phyloP scores from a whole-genome alignment of 768 basidiomycete genomes.

The Termitomyces titanicus region DNA sequence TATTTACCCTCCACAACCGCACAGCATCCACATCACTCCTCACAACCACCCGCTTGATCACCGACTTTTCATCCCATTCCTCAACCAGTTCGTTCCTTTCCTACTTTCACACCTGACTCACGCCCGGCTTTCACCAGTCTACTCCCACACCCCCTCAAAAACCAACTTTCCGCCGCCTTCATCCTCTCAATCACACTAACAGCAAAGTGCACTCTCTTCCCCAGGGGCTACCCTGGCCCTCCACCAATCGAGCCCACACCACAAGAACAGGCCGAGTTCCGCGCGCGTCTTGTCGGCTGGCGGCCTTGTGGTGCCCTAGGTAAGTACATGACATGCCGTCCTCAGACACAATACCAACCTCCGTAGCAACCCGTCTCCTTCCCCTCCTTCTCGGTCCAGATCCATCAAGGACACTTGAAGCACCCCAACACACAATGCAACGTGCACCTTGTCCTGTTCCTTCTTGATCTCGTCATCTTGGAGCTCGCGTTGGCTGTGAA shows the following conservation, averaged over 20 bases:
- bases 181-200: conserved; percentile 51
- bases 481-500: conserved; percentile 45
- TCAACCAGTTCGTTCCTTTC: conserved; percentile 47
- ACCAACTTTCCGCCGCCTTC: conserved; percentile 45
- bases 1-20: conserved; percentile 46
- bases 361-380: conserved; percentile 33
- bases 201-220: conserved; percentile 75
- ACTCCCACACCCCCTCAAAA: conserved; percentile 63
- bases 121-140: conserved; percentile 38
- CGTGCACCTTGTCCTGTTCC: conserved; percentile 66
- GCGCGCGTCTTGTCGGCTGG: conserved; percentile 38
- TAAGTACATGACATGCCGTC: conserved; percentile 16
- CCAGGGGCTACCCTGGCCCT: conserved; percentile 82
- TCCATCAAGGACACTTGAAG: conserved; percentile 43
- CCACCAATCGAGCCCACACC: conserved; percentile 68
- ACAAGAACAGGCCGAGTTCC: conserved; percentile 69
- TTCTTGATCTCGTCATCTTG: conserved; percentile 71
- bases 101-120: background rate
- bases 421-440: conserved; percentile 63
- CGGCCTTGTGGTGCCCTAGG: conserved; percentile 32
- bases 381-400: conserved; percentile 55
- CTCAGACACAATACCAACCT: background rate
- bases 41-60: conserved; percentile 42
- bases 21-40: conserved; percentile 44
- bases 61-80: conserved; percentile 47